Evolutionary conservation across 2,329 filamentous ascomycete genomes (phyloP).

Genomic region (Conoideocrella luteorostrata): DNA sequence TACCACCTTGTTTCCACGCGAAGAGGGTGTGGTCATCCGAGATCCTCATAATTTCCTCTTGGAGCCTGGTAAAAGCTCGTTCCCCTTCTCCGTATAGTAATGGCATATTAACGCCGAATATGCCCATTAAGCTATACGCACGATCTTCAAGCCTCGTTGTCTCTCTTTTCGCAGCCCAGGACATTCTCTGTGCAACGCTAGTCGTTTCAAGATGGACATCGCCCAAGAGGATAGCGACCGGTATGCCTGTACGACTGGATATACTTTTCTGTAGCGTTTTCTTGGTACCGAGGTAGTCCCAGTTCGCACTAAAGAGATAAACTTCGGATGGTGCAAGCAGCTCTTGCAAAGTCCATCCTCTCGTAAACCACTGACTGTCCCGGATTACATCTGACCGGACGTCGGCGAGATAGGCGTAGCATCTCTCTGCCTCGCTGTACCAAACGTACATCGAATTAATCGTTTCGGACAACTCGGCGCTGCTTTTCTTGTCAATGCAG

Average conservation of each 20-base stretch:
- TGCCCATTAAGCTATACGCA: slow-evolving; percentile 13
- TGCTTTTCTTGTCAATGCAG: slow-evolving; percentile 15
- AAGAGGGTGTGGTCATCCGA: background rate
- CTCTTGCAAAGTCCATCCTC: no score
- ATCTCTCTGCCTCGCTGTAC: slow-evolving; percentile 9
- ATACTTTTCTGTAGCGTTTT: slow-evolving; percentile 14
- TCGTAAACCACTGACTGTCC: slow-evolving; percentile 8
- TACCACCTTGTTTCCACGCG: background rate
- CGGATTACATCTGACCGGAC: slow-evolving; percentile 3
- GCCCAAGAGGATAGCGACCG: slow-evolving; percentile 10
- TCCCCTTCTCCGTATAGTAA: slow-evolving; percentile 13
- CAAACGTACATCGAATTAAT: no score
- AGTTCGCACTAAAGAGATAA: slow-evolving; percentile 16
- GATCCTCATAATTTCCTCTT: slow-evolving; percentile 1
- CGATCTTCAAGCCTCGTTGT: slow-evolving; percentile 11
- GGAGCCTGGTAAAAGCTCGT: background rate
- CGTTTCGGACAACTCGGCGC: background rate
- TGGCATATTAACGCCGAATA: slow-evolving; percentile 13
- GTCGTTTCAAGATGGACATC: slow-evolving; percentile 7
- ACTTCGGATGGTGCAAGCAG: slow-evolving; percentile 16
- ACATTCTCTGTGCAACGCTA: no score
- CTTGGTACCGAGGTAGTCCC: slow-evolving; percentile 16
- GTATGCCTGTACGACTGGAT: slow-evolving; percentile 17
- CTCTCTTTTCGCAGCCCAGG: slow-evolving; percentile 10
- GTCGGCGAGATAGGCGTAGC: slow-evolving; percentile 14